A percentile compares a stretch with the other conserved stretches of the same genome.
phyloP scores from a whole-genome alignment of 768 basidiomycete species.

The Lyophyllum decastes region DNA sequence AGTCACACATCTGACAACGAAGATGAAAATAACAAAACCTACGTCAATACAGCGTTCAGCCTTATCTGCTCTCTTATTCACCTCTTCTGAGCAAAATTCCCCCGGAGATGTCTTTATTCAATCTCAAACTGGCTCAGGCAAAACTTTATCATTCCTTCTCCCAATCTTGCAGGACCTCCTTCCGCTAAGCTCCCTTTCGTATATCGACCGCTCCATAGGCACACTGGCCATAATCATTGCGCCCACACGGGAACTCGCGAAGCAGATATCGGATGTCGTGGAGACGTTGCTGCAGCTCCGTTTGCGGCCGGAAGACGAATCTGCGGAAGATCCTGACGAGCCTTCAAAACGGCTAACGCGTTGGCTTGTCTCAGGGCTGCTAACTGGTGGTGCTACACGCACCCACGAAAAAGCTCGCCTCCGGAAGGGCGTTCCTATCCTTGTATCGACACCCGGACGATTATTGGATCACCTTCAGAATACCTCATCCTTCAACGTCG shows the following conservation, averaged over 20 bases:
- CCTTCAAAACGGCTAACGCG: constrained; percentile 62
- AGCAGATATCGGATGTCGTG: constrained; percentile 96
- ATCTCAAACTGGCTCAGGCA: constrained; percentile 96
- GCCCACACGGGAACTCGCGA: constrained; percentile 93
- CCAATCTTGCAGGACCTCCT: constrained; percentile 95
- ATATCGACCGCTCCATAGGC: constrained; percentile 93
- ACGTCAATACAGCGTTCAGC: constrained; percentile 88
- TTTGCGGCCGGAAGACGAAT: constrained; percentile 58
- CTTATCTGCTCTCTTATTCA: constrained; percentile 52
- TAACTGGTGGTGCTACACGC: constrained; percentile 93
- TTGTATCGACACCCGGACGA: constrained; percentile 94
- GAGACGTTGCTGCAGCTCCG: constrained; percentile 79
- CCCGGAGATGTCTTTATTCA: constrained; percentile 88
- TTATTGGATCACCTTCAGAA: constrained; percentile 96
- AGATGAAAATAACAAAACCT: constrained; percentile 82
- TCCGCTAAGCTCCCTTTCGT: constrained; percentile 85
- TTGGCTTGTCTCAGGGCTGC: constrained; percentile 91
- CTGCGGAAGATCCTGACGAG: constrained; percentile 46
- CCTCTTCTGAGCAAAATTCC: constrained; percentile 33
- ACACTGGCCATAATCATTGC: constrained; percentile 94
- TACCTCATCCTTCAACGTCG: constrained; percentile 89
- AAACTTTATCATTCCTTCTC: constrained; percentile 90
- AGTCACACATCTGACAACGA: constrained; percentile 71
- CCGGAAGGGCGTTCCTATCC: constrained; percentile 91
- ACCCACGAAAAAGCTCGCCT: constrained; percentile 95